phyloP scores from a whole-genome alignment of 73 alveolate species.

The Paramecium tetraurelia region DNA sequence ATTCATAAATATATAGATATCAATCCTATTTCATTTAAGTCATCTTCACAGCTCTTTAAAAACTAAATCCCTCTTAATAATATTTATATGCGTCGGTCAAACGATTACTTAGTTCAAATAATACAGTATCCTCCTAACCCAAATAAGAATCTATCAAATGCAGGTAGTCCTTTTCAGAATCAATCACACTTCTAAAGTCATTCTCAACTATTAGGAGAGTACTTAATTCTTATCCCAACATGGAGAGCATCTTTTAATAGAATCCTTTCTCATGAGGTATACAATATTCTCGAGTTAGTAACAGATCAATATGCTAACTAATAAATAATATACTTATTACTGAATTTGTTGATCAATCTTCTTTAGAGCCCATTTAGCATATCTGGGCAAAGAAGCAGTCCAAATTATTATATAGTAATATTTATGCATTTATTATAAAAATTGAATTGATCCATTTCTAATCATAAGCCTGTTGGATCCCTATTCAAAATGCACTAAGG shows the following conservation, averaged over 20 bases:
- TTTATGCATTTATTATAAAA: neutral
- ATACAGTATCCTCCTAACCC: neutral
- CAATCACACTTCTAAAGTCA: neutral
- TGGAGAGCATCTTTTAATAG: neutral
- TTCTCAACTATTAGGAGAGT: neutral
- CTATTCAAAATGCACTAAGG: conserved; percentile 12
- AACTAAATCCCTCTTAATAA: conserved; percentile 22
- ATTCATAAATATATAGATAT: neutral
- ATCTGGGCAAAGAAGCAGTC: conserved; percentile 50
- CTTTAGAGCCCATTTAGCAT: conserved; percentile 52
- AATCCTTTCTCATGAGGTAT: conserved; percentile 10
- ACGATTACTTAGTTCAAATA: neutral
- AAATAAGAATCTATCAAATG: neutral
- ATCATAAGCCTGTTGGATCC: neutral
- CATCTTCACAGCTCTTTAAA: conserved; percentile 17
- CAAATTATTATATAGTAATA: neutral
- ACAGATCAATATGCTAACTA: conserved; percentile 32
- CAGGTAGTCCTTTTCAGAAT: neutral
- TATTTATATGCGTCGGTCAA: neutral
- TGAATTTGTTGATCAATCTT: conserved; percentile 3
- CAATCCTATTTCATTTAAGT: conserved; percentile 6
- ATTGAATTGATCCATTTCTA: neutral
- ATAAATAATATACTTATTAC: neutral
- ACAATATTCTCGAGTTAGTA: conserved; percentile 33
- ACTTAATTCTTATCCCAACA: neutral